Percentiles rank a stretch among this genome's conserved stretches.
Evolutionary conservation across 305 asterid species (phyloP).

Genomic region (Salvia sclarea): DNA sequence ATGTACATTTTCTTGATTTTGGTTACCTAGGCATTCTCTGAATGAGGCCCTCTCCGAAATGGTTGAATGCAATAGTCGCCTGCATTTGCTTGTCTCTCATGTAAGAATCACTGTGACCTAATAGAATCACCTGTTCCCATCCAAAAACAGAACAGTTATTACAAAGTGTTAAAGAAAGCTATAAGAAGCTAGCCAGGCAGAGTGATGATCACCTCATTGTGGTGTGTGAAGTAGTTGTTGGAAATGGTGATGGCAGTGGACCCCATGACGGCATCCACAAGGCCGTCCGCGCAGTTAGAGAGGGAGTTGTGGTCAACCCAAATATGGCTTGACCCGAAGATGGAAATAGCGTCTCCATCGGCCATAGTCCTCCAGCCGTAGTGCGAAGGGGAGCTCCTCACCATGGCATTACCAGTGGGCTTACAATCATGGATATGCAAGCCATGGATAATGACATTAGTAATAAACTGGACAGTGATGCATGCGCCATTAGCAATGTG

Average conservation of each 20-base stretch:
- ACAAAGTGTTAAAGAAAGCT: background rate
- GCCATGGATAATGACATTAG: conserved; percentile 88
- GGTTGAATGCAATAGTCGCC: conserved; percentile 89
- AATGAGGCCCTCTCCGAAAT: conserved; percentile 91
- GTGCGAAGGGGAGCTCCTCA: conserved; percentile 87
- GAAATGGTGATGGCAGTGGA: conserved; percentile 94
- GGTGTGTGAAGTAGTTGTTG: conserved; percentile 90
- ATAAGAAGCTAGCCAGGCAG: background rate
- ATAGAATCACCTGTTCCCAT: conserved; percentile 71
- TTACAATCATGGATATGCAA: conserved; percentile 76
- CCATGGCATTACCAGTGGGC: conserved; percentile 96
- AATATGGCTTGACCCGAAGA: conserved; percentile 85
- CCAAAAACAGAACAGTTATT: background rate
- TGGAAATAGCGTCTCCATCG: conserved; percentile 89
- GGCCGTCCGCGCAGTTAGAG: conserved; percentile 93
- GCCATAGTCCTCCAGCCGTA: conserved; percentile 99
- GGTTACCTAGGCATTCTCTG: conserved; percentile 98
- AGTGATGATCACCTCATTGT: conserved; percentile 65
- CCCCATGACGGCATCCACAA: conserved; percentile 96
- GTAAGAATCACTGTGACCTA: conserved; percentile 96
- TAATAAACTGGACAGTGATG: conserved; percentile 75
- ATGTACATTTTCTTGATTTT: conserved; percentile 7
- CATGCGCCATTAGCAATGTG: conserved; percentile 92
- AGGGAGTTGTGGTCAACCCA: conserved; percentile 97
- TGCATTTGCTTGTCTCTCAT: conserved; percentile 84